phyloP scores from a whole-genome alignment of 2,329 filamentous ascomycete genomes.

The Leptoxyphium fumago region DNA sequence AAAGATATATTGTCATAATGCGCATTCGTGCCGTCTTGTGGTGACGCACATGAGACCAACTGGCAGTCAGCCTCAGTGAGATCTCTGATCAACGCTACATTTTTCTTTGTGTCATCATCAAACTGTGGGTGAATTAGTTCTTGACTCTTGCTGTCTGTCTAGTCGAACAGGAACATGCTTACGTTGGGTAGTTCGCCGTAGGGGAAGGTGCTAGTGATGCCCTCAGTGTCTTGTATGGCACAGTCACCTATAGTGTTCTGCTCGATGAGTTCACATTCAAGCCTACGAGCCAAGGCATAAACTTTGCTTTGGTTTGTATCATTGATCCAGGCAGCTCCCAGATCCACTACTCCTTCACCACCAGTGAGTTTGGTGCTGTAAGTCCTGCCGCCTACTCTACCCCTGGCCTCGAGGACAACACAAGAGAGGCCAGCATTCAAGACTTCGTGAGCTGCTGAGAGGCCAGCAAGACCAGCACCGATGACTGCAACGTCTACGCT shows the following conservation, averaged over 20 bases:
- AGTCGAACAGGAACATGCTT: neutral
- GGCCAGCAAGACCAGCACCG: constrained; percentile 19
- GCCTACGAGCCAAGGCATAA: constrained; percentile 26
- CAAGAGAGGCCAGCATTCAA: constrained; percentile 13
- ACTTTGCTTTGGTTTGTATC: constrained; percentile 37
- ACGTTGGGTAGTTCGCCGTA: constrained; percentile 20
- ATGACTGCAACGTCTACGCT: constrained; percentile 18
- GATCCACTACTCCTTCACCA: constrained; percentile 29
- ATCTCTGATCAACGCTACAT: constrained; percentile 22
- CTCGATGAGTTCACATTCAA: constrained; percentile 30
- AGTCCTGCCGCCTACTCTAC: constrained; percentile 30
- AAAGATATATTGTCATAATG: constrained; percentile 25
- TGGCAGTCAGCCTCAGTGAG: constrained; percentile 26
- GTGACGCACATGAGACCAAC: constrained; percentile 14
- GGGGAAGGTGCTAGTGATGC: constrained; percentile 17
- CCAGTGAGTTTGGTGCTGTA: constrained; percentile 23
- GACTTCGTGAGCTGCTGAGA: constrained; percentile 16
- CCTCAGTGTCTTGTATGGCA: constrained; percentile 28
- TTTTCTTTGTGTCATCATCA: constrained; percentile 9
- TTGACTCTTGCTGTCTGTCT: too few relatives aligned
- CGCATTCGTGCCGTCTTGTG: constrained; percentile 5
- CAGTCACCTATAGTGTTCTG: constrained; percentile 34
- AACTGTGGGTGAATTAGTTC: constrained; percentile 6
- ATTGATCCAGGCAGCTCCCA: constrained; percentile 48
- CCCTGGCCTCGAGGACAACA: constrained; percentile 20